Evolutionary conservation across 208 protist genomes (phyloP), one percentile per base, ranked within the genome.

Genomic region (Leishmania lainsoni): DNA sequence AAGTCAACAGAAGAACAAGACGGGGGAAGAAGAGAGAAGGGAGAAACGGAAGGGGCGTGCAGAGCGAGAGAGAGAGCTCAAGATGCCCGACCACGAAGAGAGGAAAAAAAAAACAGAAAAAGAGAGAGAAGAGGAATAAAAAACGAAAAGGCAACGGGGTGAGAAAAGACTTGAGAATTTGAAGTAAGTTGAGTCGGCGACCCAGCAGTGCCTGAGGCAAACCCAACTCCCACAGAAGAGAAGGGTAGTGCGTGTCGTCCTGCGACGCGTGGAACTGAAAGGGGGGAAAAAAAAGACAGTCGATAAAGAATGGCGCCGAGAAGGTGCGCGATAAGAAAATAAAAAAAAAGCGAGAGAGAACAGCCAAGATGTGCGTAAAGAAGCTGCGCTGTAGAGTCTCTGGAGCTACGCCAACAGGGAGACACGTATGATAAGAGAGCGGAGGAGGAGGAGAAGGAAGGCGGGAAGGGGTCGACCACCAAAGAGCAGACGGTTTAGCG

Each of bases 371-470:
- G 10, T n/a, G 29, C 58, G 12, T 2, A 29, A 63, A 26, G 9
- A 20, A 16, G 58, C 58, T 29, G 26, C 2, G 26, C 10, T 63
- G 12, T 29, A 63, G 6, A 63, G 58, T 12, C 0, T 63, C 22
- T 26, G 26, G 58, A 20, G 10, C 29, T 63, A 63, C 58, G 26
- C 58, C 22, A 63, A 42, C 16, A 48, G n/a, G n/a, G 3, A 74
- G 26, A 45, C 22, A 54, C 17, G 45, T 9, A 26, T 32, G 58
- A 20, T 59, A 69, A 29, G 75, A 69, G 35, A 76, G 22, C 71
- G 70, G 52, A 74, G 49, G 75, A 22, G 70, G 52, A 74, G 49
- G 75, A 22, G 63, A 35, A 72, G 61, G 52, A 74, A 59, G 75
- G 32, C 32, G 32, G 45, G 35, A 42, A 69, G 22, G 56, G 56